These are phyloP conservation scores for Gracilaria domingensis DNA, from an alignment of 23 red algal species.

Conservation along the genomic window DNA sequence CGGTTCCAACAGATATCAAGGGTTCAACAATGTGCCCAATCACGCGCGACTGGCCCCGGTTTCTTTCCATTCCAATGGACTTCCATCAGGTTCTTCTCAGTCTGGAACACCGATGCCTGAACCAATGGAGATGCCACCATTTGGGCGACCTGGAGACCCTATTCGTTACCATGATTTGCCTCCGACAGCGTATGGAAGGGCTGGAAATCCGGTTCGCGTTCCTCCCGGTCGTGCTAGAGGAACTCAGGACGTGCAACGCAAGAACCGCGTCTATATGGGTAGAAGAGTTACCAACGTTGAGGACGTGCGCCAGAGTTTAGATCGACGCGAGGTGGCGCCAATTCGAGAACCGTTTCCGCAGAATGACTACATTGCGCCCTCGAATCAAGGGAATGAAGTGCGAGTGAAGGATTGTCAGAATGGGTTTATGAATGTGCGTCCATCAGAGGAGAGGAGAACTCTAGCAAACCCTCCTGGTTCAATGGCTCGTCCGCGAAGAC, in stretches of 20 bases:
- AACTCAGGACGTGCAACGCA: neutral
- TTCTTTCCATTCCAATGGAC: neutral
- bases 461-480: neutral
- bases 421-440: neutral
- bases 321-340: neutral
- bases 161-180: slow-evolving; percentile 14
- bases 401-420: neutral
- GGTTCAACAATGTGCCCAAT: neutral
- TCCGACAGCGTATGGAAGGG: neutral
- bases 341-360: neutral
- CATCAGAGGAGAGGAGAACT: neutral
- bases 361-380: neutral
- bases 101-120: neutral
- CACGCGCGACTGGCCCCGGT: slow-evolving; percentile 13
- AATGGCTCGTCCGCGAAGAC: neutral
- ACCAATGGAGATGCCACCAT: slow-evolving; percentile 36
- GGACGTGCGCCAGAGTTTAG: neutral
- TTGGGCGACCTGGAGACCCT: neutral
- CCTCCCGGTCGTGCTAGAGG: neutral
- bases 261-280: neutral
- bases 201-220: neutral
- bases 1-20: neutral
- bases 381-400: neutral
- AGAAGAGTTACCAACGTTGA: neutral
- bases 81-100: neutral